These are phyloP conservation scores for Tetradesmus obliquus DNA, from an alignment of 139 green algal species.

Conservation along the genomic window DNA sequence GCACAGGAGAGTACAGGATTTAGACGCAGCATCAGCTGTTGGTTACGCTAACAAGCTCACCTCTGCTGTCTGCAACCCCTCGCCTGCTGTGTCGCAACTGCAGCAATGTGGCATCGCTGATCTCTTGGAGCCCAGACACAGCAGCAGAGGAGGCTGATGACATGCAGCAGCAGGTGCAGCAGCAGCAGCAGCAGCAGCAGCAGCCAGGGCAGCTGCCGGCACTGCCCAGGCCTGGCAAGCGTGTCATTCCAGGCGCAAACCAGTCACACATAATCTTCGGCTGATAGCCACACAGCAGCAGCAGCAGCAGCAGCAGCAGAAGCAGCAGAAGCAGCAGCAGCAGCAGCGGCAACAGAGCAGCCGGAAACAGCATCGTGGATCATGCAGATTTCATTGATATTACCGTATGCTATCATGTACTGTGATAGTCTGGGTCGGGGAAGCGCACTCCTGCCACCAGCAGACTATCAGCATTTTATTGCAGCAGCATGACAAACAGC, in stretches of 20 bases:
- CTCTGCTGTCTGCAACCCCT: not conserved
- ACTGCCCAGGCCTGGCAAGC: not conserved
- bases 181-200: constrained; percentile 10
- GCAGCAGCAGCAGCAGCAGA: not conserved
- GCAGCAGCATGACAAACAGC: too few species aligned
- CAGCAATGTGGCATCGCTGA: not conserved
- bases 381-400: too few species aligned
- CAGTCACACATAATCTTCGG: constrained; percentile 3
- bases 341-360: not conserved
- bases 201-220: not conserved
- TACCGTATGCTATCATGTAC: too few species aligned
- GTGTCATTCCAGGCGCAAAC: not conserved
- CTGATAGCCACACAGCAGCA: not conserved
- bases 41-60: too few species aligned
- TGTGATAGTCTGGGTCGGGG: too few species aligned
- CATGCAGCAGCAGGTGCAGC: not conserved
- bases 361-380: too few species aligned
- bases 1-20: too few species aligned
- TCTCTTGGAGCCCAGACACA: not conserved
- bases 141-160: not conserved
- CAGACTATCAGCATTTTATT: too few species aligned
- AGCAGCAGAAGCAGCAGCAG: not conserved
- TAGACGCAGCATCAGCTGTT: too few species aligned
- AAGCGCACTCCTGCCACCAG: too few species aligned
- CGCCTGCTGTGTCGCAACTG: not conserved